Conservation (phyloP, 1,284 basidiomycete species). For the Lentinus polychrous region DNA sequence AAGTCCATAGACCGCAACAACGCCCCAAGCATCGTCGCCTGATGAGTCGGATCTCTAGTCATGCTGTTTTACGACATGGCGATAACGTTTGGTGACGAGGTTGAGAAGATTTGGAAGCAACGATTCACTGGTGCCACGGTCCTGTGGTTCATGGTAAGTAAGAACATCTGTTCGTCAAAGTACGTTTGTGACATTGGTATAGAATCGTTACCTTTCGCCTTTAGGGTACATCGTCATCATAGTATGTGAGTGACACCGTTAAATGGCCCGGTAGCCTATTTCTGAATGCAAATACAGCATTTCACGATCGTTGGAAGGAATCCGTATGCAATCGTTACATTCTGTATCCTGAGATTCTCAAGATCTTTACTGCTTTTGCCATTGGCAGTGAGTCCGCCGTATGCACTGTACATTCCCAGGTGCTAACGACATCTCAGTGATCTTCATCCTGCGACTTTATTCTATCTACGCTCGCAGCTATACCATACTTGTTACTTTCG, state of each 20-base stretch:
- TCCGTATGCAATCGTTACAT: conserved; percentile 20
- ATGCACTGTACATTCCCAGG: neutral
- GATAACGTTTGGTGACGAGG: conserved; percentile 23
- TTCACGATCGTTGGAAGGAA: conserved; percentile 16
- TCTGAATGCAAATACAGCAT: conserved; percentile 6
- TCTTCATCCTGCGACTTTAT: conserved; percentile 14
- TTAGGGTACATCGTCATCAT: conserved; percentile 23
- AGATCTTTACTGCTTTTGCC: conserved; percentile 19
- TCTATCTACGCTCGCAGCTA: conserved; percentile 6
- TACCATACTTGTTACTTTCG: conserved; percentile 4
- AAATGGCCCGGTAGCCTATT: neutral
- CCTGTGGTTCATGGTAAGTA: conserved; percentile 22
- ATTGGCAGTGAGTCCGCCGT: conserved; percentile 16
- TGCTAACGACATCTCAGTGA: conserved; percentile 11
- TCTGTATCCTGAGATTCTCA: conserved; percentile 21
- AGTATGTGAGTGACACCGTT: conserved; percentile 15
- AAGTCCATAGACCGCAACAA: conserved; percentile 4
- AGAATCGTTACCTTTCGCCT: conserved; percentile 23
- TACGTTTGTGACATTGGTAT: neutral
- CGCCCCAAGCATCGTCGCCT: neutral
- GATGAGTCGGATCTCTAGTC: conserved; percentile 9
- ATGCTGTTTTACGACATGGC: conserved; percentile 24
- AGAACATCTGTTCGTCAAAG: neutral
- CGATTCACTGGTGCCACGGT: conserved; percentile 22
- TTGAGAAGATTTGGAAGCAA: conserved; percentile 24